These are phyloP conservation scores for Teunomyces panamensis DNA, from an alignment of 805 yeast genomes.

Conservation along the genomic window DNA sequence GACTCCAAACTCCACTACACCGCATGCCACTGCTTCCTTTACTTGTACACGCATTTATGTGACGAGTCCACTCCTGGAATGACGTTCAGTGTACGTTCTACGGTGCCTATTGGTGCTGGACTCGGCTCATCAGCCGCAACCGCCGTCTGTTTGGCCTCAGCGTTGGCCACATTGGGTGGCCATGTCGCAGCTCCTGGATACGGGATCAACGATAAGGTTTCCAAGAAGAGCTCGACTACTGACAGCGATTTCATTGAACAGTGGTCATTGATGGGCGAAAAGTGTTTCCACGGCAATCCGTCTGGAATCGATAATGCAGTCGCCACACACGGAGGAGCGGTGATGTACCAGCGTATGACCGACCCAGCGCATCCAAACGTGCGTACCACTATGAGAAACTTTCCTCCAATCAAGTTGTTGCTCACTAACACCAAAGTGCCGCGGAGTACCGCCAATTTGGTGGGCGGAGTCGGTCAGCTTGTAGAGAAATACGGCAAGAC, in stretches of 20 bases:
- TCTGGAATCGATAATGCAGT: slow-evolving; percentile 96
- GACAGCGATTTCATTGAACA: slow-evolving; percentile 61
- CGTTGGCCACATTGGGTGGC: slow-evolving; percentile 60
- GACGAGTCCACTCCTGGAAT: slow-evolving; percentile 44
- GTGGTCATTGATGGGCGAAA: slow-evolving; percentile 93
- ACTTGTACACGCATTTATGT: slow-evolving; percentile 65
- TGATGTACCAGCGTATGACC: slow-evolving; percentile 70
- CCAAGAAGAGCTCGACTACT: slow-evolving; percentile 18
- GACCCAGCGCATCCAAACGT: slow-evolving; percentile 53
- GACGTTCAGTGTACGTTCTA: slow-evolving; percentile 68
- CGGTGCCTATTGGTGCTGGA: slow-evolving; percentile 95
- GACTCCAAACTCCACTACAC: slow-evolving; percentile 61
- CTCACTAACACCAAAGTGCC: slow-evolving; percentile 87
- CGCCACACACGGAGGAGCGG: slow-evolving; percentile 95
- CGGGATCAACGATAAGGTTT: slow-evolving; percentile 28
- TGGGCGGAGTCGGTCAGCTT: slow-evolving; percentile 66
- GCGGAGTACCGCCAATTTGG: slow-evolving; percentile 80
- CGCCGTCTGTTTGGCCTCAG: slow-evolving; percentile 79
- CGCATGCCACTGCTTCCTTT: slow-evolving; percentile 82
- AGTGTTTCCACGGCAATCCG: slow-evolving; percentile 94
- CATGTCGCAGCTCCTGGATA: slow-evolving; percentile 43
- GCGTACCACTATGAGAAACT: slow-evolving; percentile 64
- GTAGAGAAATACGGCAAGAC: slow-evolving; percentile 53
- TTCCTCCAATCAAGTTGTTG: slow-evolving; percentile 71
- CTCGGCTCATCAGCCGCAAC: slow-evolving; percentile 92